Base-by-base conservation (phyloP, 768 basidiomycete species). In the Lactarius indigo region DNA sequence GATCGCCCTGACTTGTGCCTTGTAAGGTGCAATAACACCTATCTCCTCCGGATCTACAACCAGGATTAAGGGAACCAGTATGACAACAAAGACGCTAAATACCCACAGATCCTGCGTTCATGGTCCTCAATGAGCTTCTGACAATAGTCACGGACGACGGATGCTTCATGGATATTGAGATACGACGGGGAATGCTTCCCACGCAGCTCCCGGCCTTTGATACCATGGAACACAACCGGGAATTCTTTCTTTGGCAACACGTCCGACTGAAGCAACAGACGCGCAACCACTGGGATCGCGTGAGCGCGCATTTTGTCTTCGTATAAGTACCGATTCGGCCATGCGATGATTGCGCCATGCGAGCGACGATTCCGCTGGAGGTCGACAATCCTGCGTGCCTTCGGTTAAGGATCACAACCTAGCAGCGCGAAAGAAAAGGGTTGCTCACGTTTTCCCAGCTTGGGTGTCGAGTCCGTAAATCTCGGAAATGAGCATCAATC, bases 241-340 rank as follows among this genome's bases (percentile, higher is more conserved):
- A 75, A 77, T 0, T 64, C 63, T 5, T 65, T 59, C 5, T 67
- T 74, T 3, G 70, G 64, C 20, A 79, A 79, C 64, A 72, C 72
- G 72, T 68, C 57, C 41, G 72, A 78, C 1, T 70, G 47, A 2
- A 76, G 58, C 30, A 76, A 12, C 12, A 37, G 35, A 37, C 35
- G 35, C 35, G 35, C 35, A 37, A 37, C 35, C 35, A 37, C 35
- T 13, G 35, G 35, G 35, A 37, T 37, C 1, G 73, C 80, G 41
- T 69, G 66, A 0, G 75, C 71, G 33, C 75, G 71, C 23, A 81
- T 75, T 17, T 76, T 77, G 44, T 72, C 72, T 9, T 72, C 70
- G 70, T 81, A 81, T 66, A 81, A 78, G 58, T 71, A 66, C 23
- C 80, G 73, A 68, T 88, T 88, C 1, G 87, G 80, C 74, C 84